Evolutionary conservation across 139 green algal species (phyloP).

Genomic region (Closterium sp.): DNA sequence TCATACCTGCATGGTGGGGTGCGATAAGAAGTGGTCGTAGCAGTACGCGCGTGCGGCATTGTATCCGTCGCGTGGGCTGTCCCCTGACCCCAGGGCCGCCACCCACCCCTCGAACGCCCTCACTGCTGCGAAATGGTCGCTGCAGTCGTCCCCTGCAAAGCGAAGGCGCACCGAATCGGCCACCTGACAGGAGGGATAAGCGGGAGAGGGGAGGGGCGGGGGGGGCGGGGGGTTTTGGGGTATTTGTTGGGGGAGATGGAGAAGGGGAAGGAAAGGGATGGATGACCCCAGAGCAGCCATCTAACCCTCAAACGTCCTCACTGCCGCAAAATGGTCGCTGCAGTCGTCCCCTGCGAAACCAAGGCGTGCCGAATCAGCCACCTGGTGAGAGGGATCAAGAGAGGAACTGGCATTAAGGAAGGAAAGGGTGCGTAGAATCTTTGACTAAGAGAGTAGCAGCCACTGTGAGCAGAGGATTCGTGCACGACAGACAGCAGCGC

Average conservation of each 20-base stretch:
- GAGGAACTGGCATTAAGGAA: background rate
- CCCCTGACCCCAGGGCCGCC: conserved; percentile 1
- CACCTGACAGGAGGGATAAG: background rate
- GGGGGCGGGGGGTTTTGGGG: too few species aligned
- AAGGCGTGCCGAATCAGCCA: background rate
- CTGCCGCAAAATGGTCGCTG: conserved; percentile 51
- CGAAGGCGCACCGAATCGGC: background rate
- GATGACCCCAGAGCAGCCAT: background rate
- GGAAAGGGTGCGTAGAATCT: background rate
- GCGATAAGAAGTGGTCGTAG: conserved; percentile 49
- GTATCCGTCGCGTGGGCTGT: background rate
- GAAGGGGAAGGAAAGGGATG: too few species aligned
- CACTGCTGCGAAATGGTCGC: conserved; percentile 52
- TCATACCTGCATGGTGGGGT: conserved; percentile 9
- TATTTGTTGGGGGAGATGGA: too few species aligned
- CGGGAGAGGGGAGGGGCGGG: too few species aligned
- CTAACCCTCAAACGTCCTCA: conserved; percentile 50
- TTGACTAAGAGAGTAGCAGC: background rate
- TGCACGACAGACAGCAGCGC: background rate
- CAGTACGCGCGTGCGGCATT: background rate
- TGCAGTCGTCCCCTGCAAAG: conserved; percentile 26
- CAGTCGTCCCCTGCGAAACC: conserved; percentile 10
- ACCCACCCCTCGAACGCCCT: conserved; percentile 48
- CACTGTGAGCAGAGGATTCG: background rate
- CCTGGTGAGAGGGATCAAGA: background rate